A percentile compares a stretch with the other conserved stretches of the same genome.
Conservation (phyloP, 169 alveolate genomes). For the Plasmodium cynomolgi region DNA sequence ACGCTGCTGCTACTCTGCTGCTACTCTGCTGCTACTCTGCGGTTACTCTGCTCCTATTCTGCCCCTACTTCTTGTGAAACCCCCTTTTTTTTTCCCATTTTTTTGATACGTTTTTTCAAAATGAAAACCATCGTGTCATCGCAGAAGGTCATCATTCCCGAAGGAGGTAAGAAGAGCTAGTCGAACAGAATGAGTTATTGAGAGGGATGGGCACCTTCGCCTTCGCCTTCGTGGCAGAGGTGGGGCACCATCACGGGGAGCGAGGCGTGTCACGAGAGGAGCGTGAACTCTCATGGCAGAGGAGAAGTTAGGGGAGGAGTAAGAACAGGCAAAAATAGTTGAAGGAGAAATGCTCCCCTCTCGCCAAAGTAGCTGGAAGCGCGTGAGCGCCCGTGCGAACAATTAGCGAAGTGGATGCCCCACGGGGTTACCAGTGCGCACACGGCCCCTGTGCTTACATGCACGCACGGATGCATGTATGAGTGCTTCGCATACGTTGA, state of each 20-base stretch:
- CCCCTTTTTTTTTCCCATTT: neutral
- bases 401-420: neutral
- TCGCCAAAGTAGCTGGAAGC: no score
- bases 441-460: neutral
- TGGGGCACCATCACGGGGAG: no score
- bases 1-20: no score
- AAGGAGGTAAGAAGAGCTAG: slow-evolving; percentile 78
- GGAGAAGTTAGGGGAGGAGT: neutral
- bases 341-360: neutral
- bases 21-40: neutral
- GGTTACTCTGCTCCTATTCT: neutral
- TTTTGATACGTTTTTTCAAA: slow-evolving; percentile 25
- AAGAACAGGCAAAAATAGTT: neutral
- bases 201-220: neutral
- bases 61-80: neutral
- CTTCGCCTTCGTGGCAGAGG: no score
- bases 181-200: neutral
- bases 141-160: slow-evolving; percentile 80
- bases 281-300: neutral
- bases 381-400: neutral
- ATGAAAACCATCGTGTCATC: slow-evolving; percentile 84
- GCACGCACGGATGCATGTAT: neutral
- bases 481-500: neutral
- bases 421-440: neutral
- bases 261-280: no score